phyloP scores from a whole-genome alignment of 225 moss, liverwort and hornwort species.

The Anthoceros angustus region DNA sequence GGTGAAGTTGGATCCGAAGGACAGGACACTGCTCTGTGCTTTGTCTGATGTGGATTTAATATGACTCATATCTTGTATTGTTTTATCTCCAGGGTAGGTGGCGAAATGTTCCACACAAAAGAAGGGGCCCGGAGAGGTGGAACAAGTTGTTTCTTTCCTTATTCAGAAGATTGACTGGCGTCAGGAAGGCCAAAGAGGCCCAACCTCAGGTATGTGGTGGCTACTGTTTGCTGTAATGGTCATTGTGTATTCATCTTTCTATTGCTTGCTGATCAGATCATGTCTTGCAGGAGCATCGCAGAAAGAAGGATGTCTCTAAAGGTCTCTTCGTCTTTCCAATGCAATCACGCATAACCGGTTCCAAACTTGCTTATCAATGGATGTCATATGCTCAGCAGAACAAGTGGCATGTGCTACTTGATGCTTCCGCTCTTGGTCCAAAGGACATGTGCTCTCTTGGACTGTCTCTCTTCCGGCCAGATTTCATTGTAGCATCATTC shows the following conservation, averaged over 20 bases:
- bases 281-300: slow-evolving; percentile 6
- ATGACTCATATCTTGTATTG: too few relatives aligned
- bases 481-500: slow-evolving; percentile 43
- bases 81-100: neutral
- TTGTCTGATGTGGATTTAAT: neutral
- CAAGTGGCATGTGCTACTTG: slow-evolving; percentile 48
- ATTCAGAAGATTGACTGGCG: neutral
- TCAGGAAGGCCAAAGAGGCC: neutral
- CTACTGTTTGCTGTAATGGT: too few relatives aligned
- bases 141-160: neutral
- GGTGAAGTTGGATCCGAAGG: too few relatives aligned
- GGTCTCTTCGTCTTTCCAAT: slow-evolving; percentile 42
- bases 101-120: neutral
- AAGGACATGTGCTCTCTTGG: slow-evolving; percentile 43
- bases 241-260: too few relatives aligned
- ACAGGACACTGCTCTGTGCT: neutral
- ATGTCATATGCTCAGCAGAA: slow-evolving; percentile 39
- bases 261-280: neutral
- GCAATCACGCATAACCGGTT: slow-evolving; percentile 34
- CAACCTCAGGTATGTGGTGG: neutral
- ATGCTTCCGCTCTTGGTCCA: slow-evolving; percentile 43
- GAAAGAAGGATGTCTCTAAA: slow-evolving; percentile 20
- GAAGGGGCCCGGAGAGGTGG: neutral
- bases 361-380: slow-evolving; percentile 33
- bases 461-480: slow-evolving; percentile 35